Conservation (phyloP, 1,139 yeast genomes). For the Taphrina deformans region DNA sequence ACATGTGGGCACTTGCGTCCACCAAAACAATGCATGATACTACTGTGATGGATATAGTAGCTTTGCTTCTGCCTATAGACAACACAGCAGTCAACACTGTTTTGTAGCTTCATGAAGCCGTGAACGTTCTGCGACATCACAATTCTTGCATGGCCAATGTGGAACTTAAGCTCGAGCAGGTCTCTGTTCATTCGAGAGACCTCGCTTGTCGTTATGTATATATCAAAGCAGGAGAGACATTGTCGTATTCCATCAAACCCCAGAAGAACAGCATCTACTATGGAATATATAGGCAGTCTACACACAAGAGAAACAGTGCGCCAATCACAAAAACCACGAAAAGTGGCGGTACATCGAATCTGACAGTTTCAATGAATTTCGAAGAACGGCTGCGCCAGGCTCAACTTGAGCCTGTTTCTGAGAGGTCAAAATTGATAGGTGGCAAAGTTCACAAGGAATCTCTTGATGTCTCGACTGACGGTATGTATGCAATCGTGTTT, state of each 20-base stretch:
- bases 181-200: conserved; percentile 85
- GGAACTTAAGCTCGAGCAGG: conserved; percentile 54
- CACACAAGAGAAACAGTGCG: not conserved
- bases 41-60: no score
- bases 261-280: conserved; percentile 64
- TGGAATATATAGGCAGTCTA: conserved; percentile 28
- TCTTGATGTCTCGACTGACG: conserved; percentile 41
- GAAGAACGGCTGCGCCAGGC: conserved; percentile 28
- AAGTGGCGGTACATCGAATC: not conserved
- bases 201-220: conserved; percentile 88
- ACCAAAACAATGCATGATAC: no score
- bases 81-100: no score
- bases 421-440: conserved; percentile 43
- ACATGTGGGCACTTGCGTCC: no score
- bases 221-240: conserved; percentile 63
- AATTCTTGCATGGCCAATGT: conserved; percentile 9
- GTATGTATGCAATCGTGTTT: conserved; percentile 81
- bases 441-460: conserved; percentile 53
- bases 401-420: conserved; percentile 16
- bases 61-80: no score
- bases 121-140: no score
- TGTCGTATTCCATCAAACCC: conserved; percentile 82
- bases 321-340: not conserved
- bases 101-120: no score
- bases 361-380: conserved; percentile 1